A percentile compares a stretch with the other conserved stretches of the same genome.
Evolutionary conservation across 805 yeast genomes (phyloP).

Genomic region (Ogataea ramenticola): DNA sequence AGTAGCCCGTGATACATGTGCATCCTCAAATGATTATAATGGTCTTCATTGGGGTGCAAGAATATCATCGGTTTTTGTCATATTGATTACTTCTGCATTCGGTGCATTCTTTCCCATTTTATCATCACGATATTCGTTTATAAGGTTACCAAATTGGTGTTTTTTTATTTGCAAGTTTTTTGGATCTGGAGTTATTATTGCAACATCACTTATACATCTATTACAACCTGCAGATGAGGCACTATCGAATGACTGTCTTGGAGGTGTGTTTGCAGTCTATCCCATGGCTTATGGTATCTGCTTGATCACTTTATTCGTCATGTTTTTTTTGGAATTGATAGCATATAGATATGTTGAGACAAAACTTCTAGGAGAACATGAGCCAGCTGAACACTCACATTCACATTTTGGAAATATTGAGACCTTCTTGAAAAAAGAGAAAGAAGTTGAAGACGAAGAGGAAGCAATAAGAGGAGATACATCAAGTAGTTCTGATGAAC

Average conservation of each 20-base stretch:
- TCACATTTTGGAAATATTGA: slow-evolving; percentile 47
- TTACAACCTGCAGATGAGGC: slow-evolving; percentile 62
- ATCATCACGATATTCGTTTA: slow-evolving; percentile 50
- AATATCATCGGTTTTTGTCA: slow-evolving; percentile 57
- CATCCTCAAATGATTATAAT: slow-evolving; percentile 11
- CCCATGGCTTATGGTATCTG: slow-evolving; percentile 51
- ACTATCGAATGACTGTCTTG: slow-evolving; percentile 50
- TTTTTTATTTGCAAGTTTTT: slow-evolving; percentile 67
- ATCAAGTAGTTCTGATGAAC: neutral
- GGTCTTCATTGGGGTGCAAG: slow-evolving; percentile 35
- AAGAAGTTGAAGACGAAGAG: slow-evolving; percentile 9
- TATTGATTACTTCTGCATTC: slow-evolving; percentile 46
- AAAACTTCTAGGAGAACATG: slow-evolving; percentile 14
- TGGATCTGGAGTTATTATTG: slow-evolving; percentile 79
- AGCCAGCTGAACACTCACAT: slow-evolving; percentile 34
- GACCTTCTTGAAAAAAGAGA: slow-evolving; percentile 24
- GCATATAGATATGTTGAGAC: slow-evolving; percentile 41
- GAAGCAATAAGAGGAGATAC: slow-evolving; percentile 4
- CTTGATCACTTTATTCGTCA: slow-evolving; percentile 40
- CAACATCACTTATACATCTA: slow-evolving; percentile 75
- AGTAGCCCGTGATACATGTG: slow-evolving; percentile 10
- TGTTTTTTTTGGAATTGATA: slow-evolving; percentile 44
- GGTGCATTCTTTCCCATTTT: slow-evolving; percentile 60
- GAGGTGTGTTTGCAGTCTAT: slow-evolving; percentile 45
- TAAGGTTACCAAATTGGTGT: slow-evolving; percentile 53